Evolutionary conservation across 495 filamentous ascomycete genomes (phyloP), one percentile per base, ranked within the genome.

Genomic region (Neurospora sp.): DNA sequence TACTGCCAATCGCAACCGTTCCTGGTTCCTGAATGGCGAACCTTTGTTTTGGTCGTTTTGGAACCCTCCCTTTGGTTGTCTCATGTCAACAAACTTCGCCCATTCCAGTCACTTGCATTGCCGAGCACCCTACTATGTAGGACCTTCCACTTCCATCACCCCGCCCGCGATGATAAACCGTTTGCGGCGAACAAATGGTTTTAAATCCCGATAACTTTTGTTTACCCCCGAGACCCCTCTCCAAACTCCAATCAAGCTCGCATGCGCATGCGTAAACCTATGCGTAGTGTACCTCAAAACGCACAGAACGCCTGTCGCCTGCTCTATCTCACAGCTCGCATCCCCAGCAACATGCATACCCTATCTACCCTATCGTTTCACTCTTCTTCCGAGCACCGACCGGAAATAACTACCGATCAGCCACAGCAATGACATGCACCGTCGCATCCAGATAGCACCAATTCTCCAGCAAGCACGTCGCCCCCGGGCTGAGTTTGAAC

Each of bases 361-460:
- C 18, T 44, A 10, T 44, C n/a, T 48, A 53, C 46, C 20, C 46
- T 53, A 22, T 22, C 46, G 20, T 20, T 53, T 53, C 48, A 59
- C 20, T 12, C 48, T 59, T 27, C 48, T 3, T 27, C 5, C 48
- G 20, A 59, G 20, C 5, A 31, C 11, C 48, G 22, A 59, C 48
- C 11, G 48, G 46, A 59, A 59, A 37, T 65, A 18, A 31, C 12
- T 65, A 65, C 12, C 12, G 27, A 35, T 65, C 68, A 61, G 38
- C 38, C 61, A 75, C n/a, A 12, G 53, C 38, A 18, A 74, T 76
- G 16, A 81, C 73, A 37, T 82, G 77, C 31, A 82, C 40, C 53
- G 76, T 73, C 9, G 77, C 78, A 70, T 82, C 77, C 4, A 73
- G 37, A 74, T 81, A 82, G 2, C 76, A 53, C 70, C 61, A 46